These are phyloP conservation scores for Iberis amara DNA, from an alignment of 441 rosid species.

Conservation along the genomic window DNA sequence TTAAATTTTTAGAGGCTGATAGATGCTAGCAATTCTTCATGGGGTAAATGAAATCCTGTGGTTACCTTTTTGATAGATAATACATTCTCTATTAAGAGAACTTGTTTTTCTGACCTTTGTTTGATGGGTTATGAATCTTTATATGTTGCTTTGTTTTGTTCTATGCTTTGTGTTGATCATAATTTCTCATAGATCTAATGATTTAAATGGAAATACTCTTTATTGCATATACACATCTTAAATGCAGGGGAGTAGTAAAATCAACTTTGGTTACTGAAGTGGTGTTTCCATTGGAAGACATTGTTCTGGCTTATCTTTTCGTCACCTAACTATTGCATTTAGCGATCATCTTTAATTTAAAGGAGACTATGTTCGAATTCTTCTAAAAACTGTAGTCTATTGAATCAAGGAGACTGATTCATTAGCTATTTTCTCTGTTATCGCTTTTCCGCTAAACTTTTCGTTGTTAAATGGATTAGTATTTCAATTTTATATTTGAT, in stretches of 20 bases:
- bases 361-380: neutral
- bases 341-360: conserved; percentile 3
- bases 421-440: neutral
- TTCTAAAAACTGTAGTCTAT: neutral
- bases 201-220: too few relatives aligned
- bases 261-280: conserved; percentile 20
- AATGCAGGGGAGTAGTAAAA: conserved; percentile 23
- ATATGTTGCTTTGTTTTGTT: neutral
- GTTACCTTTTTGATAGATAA: neutral
- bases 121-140: conserved; percentile 6
- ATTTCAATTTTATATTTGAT: neutral
- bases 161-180: neutral
- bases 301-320: conserved; percentile 6
- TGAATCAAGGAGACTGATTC: conserved; percentile 11
- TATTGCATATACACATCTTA: conserved; percentile 8
- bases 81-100: neutral
- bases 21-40: neutral
- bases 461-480: neutral
- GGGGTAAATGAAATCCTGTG: neutral
- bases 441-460: neutral
- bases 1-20: neutral
- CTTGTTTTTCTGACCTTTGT: conserved; percentile 10
- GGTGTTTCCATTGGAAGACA: conserved; percentile 19
- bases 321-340: conserved; percentile 5
- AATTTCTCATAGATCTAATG: neutral